Evolutionary conservation across 352 stramenopile genomes (phyloP), one percentile per base, ranked within the genome.

Genomic region (Phytophthora quininea): DNA sequence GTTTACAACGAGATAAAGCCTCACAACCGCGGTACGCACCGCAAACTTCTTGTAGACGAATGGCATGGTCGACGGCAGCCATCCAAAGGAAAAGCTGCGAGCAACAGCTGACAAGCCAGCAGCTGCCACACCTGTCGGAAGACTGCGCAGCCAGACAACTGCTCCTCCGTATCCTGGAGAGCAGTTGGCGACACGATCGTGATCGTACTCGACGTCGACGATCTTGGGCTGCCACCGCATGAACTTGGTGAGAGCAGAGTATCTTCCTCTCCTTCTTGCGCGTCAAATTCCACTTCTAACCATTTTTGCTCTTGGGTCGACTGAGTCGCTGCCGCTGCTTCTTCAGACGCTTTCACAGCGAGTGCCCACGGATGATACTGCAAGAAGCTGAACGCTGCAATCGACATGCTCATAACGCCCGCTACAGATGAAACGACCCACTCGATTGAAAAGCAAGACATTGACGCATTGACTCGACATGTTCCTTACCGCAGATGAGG

Each of bases 11-110:
- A 42, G 32, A 38, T 49, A 30, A 9, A 38, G 24, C 2, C 40
- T 52, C 45, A 47, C 50, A 51, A 57, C 12, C 37, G 31, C 54
- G 19, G 19, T n/a, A 61, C 76, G 42, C 68, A 92, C 84, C 64
- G 80, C 71, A 48, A 85, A 92, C 38, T 89, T 89, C 53, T 79
- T 84, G 73, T 89, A 90, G 27, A 90, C 78, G 54, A 86, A 92
- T 1, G 84, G 77, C 82, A 91, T 88, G n/a, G 88, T 71, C 8
- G 82, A 91, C 7, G 84, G 82, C 10, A 92, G 63, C 38, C 86
- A 77, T 11, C 82, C 84, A 56, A 89, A 92, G 5, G 76, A 84
- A 52, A 86, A 2, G 80, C 80, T 0, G 82, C 80, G 31, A 92
- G 63, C 1, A 85, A 24, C 27, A 80, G 77, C 40, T 91, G 82